Evolutionary conservation across 768 basidiomycete species (phyloP), one percentile per base, ranked within the genome.

Genomic region (Russula sp.): DNA sequence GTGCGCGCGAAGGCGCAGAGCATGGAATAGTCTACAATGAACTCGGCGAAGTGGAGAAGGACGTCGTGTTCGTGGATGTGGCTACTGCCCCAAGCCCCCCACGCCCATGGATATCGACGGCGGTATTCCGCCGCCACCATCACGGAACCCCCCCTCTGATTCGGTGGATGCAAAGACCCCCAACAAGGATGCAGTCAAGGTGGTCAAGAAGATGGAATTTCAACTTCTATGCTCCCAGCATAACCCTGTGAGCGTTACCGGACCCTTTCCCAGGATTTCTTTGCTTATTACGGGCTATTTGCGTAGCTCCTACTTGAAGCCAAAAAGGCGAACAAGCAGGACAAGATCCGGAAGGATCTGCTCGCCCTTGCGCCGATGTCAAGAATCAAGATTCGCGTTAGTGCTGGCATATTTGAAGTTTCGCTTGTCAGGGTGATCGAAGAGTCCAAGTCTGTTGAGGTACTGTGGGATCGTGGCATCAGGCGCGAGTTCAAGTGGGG

Each of bases 381-480:
- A 20, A 83, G 87, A 14, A 87, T 98, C 78, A 90, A 92, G 76
- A 84, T 98, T 67, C 88, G 90, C 50, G 86, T 90, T 53, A 88
- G 84, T 69, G 82, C 89, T 11, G 93, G 94, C 5, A 87, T 90
- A 36, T 95, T 92, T 72, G 92, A 95, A 72, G 92, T 94, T 5
- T 87, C 86, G 6, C 79, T 96, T 40, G 71, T 90, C 16, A 81
- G 84, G 63, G 86, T 92, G 20, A 76, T 88, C 40, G 85, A 88
- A 67, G 88, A 87, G 67, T 81, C 79, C 1, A 79, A 82, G 57
- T 85, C 85, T 10, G 86, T 95, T 0, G 87, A 89, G 72, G 92
- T 95, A 5, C 73, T 90, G 8, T 94, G 92, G 89, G 90, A 91
- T 71, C 78, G 82, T 30, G 87, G 86, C 9, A 68, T 84, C 42